These are phyloP conservation scores for Neurospora sp. DNA, from an alignment of 495 filamentous ascomycete species.

Conservation along the genomic window DNA sequence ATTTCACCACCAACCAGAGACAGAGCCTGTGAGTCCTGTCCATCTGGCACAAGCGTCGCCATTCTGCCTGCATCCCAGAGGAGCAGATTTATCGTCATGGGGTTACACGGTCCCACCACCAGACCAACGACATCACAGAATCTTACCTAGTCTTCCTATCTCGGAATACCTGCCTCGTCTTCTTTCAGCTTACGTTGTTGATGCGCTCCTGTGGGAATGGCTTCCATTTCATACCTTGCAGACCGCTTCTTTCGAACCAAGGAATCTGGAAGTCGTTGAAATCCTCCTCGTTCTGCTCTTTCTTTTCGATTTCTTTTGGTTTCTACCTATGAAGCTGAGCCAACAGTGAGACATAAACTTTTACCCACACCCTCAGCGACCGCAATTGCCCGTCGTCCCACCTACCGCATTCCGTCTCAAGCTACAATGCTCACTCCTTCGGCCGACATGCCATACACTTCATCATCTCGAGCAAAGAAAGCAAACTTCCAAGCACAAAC, in stretches of 20 bases:
- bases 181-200: not conserved
- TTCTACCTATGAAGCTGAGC: not conserved
- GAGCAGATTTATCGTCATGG: not conserved
- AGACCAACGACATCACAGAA: not conserved
- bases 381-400: not conserved
- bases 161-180: not conserved
- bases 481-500: not conserved
- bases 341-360: not conserved
- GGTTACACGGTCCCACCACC: not conserved
- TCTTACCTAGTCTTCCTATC: not conserved
- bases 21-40: not conserved
- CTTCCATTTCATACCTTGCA: not conserved
- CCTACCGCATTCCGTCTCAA: not conserved
- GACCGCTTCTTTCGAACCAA: not conserved
- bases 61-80: not conserved
- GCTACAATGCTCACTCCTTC: not conserved
- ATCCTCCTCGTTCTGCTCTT: not conserved
- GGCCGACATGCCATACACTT: not conserved
- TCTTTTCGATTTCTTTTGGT: not conserved
- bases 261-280: not conserved
- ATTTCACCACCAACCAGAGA: not conserved
- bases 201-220: not conserved
- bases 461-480: not conserved
- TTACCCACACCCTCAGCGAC: not conserved
- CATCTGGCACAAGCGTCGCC: not conserved